These are phyloP conservation scores for Chaetoceros tenuissimus DNA, from an alignment of 108 stramenopile species.

Conservation along the genomic window DNA sequence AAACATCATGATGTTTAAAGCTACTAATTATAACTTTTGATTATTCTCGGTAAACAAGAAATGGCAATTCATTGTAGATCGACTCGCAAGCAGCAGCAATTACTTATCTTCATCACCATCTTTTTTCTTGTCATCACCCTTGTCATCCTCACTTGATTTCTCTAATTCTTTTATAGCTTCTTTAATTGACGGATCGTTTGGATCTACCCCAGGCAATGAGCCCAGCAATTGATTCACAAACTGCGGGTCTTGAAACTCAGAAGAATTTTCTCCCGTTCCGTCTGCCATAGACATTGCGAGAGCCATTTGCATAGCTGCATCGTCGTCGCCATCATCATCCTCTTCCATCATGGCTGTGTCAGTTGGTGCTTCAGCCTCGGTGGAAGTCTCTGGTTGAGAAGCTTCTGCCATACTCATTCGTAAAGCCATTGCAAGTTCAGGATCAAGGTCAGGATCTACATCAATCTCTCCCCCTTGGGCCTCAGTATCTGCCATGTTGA, in stretches of 20 bases:
- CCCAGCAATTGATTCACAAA: constrained; percentile 71
- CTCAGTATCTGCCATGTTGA: constrained; percentile 18
- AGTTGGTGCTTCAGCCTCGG: constrained; percentile 6
- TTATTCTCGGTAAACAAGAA: no score
- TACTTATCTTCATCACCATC: constrained; percentile 12
- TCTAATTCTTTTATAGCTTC: constrained; percentile 44
- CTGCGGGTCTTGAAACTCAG: constrained; percentile 65
- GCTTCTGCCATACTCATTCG: constrained; percentile 95
- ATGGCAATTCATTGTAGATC: no score
- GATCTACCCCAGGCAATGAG: constrained; percentile 81
- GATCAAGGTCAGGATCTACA: constrained; percentile 32
- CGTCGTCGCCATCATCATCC: constrained; percentile 73
- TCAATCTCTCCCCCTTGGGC: constrained; percentile 1
- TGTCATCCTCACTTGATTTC: constrained; percentile 34
- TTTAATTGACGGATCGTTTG: constrained; percentile 88
- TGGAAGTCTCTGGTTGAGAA: constrained; percentile 13
- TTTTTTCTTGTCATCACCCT: constrained; percentile 42
- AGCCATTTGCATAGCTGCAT: constrained; percentile 86
- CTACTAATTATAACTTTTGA: no score
- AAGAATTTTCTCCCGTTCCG: constrained; percentile 7
- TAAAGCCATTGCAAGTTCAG: constrained; percentile 88
- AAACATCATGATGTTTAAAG: constrained; percentile 28
- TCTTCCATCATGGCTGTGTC: constrained; percentile 21
- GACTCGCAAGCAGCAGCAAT: background rate
- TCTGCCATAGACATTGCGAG: constrained; percentile 74